A percentile compares a stretch with the other conserved stretches of the same genome.
Conservation (phyloP, 1,284 basidiomycete genomes). For the Papiliotrema laurentii region DNA sequence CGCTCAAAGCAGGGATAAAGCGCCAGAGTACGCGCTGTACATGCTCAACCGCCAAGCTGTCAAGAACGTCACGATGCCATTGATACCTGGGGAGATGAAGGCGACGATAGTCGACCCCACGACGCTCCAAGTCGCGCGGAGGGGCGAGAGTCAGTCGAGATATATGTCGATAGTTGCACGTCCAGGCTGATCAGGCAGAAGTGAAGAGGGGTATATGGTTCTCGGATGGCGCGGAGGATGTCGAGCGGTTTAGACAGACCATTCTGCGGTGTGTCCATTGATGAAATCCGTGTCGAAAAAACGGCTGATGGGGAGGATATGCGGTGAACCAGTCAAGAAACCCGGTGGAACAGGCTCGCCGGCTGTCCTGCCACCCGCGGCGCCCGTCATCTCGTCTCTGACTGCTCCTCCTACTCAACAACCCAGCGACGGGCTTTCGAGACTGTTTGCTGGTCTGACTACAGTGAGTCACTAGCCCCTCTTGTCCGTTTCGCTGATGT, state of each 20-base stretch:
- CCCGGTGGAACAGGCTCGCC: constrained; percentile 1
- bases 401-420: neutral
- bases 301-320: constrained; percentile 23
- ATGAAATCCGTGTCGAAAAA: neutral
- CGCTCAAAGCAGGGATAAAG: constrained; percentile 20
- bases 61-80: constrained; percentile 37
- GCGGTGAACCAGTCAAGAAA: constrained; percentile 31
- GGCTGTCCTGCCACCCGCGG: neutral
- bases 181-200: constrained; percentile 8
- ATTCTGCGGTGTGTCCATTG: constrained; percentile 24
- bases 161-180: too few relatives aligned
- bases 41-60: constrained; percentile 40
- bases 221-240: constrained; percentile 25
- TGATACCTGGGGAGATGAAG: constrained; percentile 42
- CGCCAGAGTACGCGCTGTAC: constrained; percentile 39
- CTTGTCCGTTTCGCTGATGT: neutral
- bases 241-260: constrained; percentile 25
- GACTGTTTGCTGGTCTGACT: constrained; percentile 35
- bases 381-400: neutral
- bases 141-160: constrained; percentile 37
- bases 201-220: constrained; percentile 35
- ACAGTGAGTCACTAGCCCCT: constrained; percentile 16
- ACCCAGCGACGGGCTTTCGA: constrained; percentile 18
- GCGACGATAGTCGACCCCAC: constrained; percentile 27
- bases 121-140: constrained; percentile 37